Conservation (phyloP, 2,329 filamentous ascomycete genomes). For the Penicillium olsonii region DNA sequence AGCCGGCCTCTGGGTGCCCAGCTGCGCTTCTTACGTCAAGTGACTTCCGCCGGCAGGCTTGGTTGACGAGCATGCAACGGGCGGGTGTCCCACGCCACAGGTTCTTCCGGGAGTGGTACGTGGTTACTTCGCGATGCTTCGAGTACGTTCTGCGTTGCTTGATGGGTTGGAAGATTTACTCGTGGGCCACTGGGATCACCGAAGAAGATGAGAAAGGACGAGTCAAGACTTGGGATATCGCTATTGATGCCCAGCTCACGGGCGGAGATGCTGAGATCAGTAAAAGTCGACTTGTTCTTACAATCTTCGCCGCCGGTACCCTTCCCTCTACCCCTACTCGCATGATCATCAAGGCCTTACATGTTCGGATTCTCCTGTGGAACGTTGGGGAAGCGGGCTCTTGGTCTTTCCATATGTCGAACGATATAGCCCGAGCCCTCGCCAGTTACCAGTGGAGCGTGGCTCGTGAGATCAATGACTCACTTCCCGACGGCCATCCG, state of each 20-base stretch:
- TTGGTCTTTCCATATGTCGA: slow-evolving; percentile 64
- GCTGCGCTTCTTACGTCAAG: slow-evolving; percentile 69
- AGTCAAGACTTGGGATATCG: slow-evolving; percentile 90
- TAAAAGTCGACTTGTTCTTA: slow-evolving; percentile 80
- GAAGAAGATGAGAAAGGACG: slow-evolving; percentile 83
- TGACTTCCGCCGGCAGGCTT: slow-evolving; percentile 81
- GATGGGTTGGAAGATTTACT: slow-evolving; percentile 75
- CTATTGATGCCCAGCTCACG: slow-evolving; percentile 86
- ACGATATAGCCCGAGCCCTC: slow-evolving; percentile 70
- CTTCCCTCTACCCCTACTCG: slow-evolving; percentile 78
- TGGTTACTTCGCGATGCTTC: slow-evolving; percentile 74
- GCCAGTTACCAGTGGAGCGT: slow-evolving; percentile 79
- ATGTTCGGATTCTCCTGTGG: slow-evolving; percentile 88
- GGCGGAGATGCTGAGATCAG: slow-evolving; percentile 89
- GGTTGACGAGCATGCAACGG: slow-evolving; percentile 89
- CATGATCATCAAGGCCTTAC: slow-evolving; percentile 88
- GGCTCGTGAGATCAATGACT: slow-evolving; percentile 63
- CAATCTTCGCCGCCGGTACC: slow-evolving; percentile 83
- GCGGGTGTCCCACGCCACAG: slow-evolving; percentile 88
- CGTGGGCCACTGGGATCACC: slow-evolving; percentile 75
- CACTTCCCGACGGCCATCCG: slow-evolving; percentile 54
- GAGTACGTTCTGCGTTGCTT: slow-evolving; percentile 79
- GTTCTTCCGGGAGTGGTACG: slow-evolving; percentile 81
- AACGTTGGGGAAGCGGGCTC: slow-evolving; percentile 68
- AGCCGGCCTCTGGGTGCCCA: slow-evolving; percentile 27